Evolutionary conservation across 73 alveolate species (phyloP).

Genomic region (Tetrahymena borealis): DNA sequence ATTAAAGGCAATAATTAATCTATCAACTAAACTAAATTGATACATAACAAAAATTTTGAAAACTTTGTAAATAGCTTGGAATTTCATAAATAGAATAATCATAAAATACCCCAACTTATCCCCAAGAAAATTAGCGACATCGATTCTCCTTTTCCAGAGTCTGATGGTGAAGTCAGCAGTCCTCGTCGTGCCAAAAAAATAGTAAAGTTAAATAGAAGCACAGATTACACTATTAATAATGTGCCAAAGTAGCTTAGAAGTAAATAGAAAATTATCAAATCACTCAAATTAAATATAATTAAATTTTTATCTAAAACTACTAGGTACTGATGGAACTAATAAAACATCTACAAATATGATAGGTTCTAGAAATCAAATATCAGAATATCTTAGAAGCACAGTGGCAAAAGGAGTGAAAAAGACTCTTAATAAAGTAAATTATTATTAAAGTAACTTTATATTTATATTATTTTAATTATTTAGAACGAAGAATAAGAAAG

Average conservation of each 20-base stretch:
- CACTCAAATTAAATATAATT: neutral
- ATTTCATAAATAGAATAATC: neutral
- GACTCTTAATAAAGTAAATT: neutral
- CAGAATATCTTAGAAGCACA: neutral
- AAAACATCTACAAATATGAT: neutral
- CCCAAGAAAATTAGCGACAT: neutral
- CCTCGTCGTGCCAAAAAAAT: neutral
- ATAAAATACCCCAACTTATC: neutral
- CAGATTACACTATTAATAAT: neutral
- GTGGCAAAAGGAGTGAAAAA: neutral
- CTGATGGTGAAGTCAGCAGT: neutral
- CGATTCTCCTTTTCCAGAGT: neutral
- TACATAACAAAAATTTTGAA: neutral
- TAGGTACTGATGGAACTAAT: neutral
- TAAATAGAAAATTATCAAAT: neutral
- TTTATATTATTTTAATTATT: neutral
- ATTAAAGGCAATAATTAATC: neutral
- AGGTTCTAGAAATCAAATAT: neutral
- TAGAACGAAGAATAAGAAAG: neutral
- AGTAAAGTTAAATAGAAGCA: neutral
- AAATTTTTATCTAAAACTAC: neutral
- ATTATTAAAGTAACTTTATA: neutral
- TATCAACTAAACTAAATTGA: neutral
- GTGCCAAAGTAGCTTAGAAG: neutral
- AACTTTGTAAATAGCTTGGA: neutral